phyloP scores from a whole-genome alignment of 1,139 yeast species.

The Geotrichum citri-aurantii region DNA sequence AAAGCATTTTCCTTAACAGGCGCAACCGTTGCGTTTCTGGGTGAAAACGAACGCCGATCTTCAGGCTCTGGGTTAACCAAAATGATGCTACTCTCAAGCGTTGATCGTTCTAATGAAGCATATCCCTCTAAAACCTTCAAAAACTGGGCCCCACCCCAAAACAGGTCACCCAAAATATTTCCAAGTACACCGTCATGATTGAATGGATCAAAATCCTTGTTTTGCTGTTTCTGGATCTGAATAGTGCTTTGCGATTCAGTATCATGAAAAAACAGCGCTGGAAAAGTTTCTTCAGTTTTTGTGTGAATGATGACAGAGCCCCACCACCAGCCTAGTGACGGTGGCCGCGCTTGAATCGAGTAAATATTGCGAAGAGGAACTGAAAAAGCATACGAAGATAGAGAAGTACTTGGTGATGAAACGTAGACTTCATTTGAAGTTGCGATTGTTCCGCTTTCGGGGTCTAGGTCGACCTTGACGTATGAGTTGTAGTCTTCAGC shows the following conservation, averaged over 20 bases:
- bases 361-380: conserved; percentile 56
- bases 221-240: conserved; percentile 51
- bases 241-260: conserved; percentile 73
- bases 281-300: conserved; percentile 61
- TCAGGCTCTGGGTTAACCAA: conserved; percentile 75
- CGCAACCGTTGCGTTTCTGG: conserved; percentile 40
- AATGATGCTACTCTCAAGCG: conserved; percentile 64
- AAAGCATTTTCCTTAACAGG: conserved; percentile 25
- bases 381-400: conserved; percentile 61
- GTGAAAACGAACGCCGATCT: conserved; percentile 74
- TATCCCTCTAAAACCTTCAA: conserved; percentile 48
- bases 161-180: conserved; percentile 44
- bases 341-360: conserved; percentile 76
- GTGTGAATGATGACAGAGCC: conserved; percentile 78
- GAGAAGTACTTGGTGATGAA: conserved; percentile 48
- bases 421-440: conserved; percentile 37
- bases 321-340: conserved; percentile 84
- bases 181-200: conserved; percentile 36
- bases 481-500: conserved; percentile 47
- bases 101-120: conserved; percentile 61
- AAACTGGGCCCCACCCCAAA: conserved; percentile 91
- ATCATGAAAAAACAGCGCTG: conserved; percentile 88
- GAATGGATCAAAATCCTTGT: conserved; percentile 70
- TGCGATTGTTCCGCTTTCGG: conserved; percentile 20
- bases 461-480: conserved; percentile 49